Percentiles rank a stretch among this genome's conserved stretches.
These are phyloP conservation scores for Leersia perrieri DNA, from an alignment of 176 grass and related monocot species.

Conservation along the genomic window DNA sequence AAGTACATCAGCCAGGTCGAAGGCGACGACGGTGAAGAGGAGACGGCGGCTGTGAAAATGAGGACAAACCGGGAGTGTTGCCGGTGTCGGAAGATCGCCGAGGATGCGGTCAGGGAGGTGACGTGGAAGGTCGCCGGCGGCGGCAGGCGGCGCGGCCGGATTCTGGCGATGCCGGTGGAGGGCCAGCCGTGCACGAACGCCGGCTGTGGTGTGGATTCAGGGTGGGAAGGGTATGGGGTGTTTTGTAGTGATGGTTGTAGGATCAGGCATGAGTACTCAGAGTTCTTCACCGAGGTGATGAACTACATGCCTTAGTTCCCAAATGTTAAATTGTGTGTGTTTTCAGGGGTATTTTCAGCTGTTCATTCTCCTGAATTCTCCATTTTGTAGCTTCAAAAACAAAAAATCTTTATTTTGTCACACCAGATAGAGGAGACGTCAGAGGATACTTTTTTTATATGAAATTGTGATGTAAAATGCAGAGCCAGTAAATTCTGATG, in stretches of 20 bases:
- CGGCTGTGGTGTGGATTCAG: not conserved
- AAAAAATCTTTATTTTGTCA: no score
- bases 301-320: not conserved
- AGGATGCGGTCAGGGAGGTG: not conserved
- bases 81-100: not conserved
- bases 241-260: constrained; percentile 4
- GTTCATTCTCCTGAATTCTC: no score
- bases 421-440: not conserved
- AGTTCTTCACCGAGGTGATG: not conserved
- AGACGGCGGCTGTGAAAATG: not conserved
- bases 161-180: not conserved
- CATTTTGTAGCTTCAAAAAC: no score
- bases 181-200: not conserved
- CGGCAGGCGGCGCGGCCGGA: accelerated
- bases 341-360: no score
- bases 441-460: no score
- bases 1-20: not conserved
- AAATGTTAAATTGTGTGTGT: no score
- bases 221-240: not conserved
- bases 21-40: not conserved
- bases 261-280: not conserved
- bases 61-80: not conserved
- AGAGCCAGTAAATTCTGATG: not conserved
- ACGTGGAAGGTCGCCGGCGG: not conserved
- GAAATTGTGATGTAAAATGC: not conserved